A percentile compares a stretch with the other conserved stretches of the same genome.
phyloP scores from a whole-genome alignment of 2,329 filamentous ascomycete genomes.

The Aureobasidium vineae region DNA sequence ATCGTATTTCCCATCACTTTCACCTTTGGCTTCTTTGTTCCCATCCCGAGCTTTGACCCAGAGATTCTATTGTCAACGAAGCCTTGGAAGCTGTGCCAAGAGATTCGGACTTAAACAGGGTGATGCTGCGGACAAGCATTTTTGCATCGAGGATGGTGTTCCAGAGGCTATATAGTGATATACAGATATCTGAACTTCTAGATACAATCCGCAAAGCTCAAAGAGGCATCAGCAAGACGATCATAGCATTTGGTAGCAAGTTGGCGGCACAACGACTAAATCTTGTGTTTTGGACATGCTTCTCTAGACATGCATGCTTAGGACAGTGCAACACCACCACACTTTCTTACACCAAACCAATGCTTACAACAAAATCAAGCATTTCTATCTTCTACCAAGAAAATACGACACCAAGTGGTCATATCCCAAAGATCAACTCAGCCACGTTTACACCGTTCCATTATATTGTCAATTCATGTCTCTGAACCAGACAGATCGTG shows the following conservation, averaged over 20 bases:
- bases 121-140: background rate
- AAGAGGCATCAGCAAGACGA: fast-evolving
- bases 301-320: background rate
- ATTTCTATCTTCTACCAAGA: too few species aligned
- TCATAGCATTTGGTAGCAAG: background rate
- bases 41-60: too few species aligned
- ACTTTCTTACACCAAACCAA: background rate
- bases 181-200: background rate
- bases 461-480: conserved; percentile 2
- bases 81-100: background rate
- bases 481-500: background rate
- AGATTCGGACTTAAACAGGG: background rate
- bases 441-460: background rate
- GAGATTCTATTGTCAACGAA: background rate
- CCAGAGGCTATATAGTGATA: background rate
- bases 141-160: background rate
- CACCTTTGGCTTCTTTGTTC: too few species aligned
- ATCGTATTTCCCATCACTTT: background rate
- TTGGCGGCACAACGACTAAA: background rate
- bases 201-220: fast-evolving
- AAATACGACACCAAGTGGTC: too few species aligned
- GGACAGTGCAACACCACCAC: background rate
- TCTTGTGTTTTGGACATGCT: background rate
- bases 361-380: too few species aligned
- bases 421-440: background rate